Base-by-base conservation (phyloP, 1,139 yeast species). In the Hyphopichia burtonii region DNA sequence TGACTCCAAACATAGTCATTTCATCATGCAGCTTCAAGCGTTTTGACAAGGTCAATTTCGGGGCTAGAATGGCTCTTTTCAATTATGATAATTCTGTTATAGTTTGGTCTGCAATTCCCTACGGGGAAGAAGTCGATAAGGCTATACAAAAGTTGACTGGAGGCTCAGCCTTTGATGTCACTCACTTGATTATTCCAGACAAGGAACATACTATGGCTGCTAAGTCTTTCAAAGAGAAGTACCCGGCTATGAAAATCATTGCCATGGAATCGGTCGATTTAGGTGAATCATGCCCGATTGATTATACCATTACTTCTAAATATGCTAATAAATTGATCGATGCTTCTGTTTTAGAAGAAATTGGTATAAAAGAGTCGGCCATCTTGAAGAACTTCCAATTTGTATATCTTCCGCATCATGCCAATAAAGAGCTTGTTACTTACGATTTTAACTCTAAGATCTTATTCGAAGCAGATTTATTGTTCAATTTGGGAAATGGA, bases 41-140 rank as follows among this genome's bases (percentile, higher is more conserved):
- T 41, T 52, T 60, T 10, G 59, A 66, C 42, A 59, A 55, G 36
- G 47, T 81, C 42, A 72, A 76, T 43, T 74, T 83, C 47, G 91
- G 90, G 20, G 83, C 78, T 15, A 66, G 89, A 45, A 74, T 80
- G 78, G 77, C 86, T 0, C 60, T 81, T 8, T 56, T 72, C 44
- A 62, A 74, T 39, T 55, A 64, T 42, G 57, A 68, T 31, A 58
- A 61, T 39, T 58, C 65, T 37, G 62, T 81, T 18, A 60, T 80
- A 9, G 76, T 83, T 8, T 79, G 82, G 76, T 75, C 83, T 3
- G 82, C 88, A 1, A 69, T 83, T 38, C 89, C 89, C 1, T 77
- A 71, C 52, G 78, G 81, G 1, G 65, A 69, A 5, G 68, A 61
- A 31, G 75, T 76, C 4, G 56, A 69, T 27, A 62, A 65, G 25